A percentile compares a stretch with the other conserved stretches of the same genome.
These are phyloP conservation scores for Alternaria alternata DNA, from an alignment of 2,329 filamentous ascomycete genomes.

Conservation along the genomic window DNA sequence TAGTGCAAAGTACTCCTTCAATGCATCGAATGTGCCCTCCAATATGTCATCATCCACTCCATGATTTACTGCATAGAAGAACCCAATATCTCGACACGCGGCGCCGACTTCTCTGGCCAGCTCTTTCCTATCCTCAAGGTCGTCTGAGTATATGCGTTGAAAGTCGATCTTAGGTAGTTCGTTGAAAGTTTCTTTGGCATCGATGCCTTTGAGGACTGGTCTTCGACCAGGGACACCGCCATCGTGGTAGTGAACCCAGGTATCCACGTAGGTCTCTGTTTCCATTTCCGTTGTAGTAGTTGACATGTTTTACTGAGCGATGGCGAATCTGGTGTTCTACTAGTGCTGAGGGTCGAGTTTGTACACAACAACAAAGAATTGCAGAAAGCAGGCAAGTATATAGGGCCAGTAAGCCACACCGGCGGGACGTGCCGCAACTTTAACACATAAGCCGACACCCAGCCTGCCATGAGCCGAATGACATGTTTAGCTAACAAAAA, in stretches of 20 bases:
- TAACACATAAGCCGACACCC: conserved; percentile 3
- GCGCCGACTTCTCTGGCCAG: conserved; percentile 41
- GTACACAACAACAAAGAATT: background rate
- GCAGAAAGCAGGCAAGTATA: background rate
- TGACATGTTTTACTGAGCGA: conserved; percentile 16
- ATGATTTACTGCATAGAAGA: conserved; percentile 47
- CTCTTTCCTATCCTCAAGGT: conserved; percentile 33
- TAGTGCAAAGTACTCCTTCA: conserved; percentile 44
- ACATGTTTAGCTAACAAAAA: background rate
- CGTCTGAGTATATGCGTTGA: conserved; percentile 38
- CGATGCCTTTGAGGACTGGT: conserved; percentile 34
- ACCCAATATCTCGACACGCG: conserved; percentile 45
- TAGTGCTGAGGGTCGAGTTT: background rate
- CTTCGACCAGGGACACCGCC: conserved; percentile 40
- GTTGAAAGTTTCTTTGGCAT: conserved; percentile 36
- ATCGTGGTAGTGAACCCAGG: conserved; percentile 44
- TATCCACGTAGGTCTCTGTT: conserved; percentile 20
- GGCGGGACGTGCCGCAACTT: conserved; percentile 12
- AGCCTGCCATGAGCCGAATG: background rate
- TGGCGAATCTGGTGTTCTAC: background rate
- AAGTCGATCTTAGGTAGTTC: conserved; percentile 43
- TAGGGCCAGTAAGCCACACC: background rate
- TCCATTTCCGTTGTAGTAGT: conserved; percentile 15
- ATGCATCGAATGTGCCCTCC: conserved; percentile 39
- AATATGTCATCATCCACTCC: conserved; percentile 39